These are phyloP conservation scores for Sclerospora graminicola DNA, from an alignment of 352 stramenopile species.

Conservation along the genomic window DNA sequence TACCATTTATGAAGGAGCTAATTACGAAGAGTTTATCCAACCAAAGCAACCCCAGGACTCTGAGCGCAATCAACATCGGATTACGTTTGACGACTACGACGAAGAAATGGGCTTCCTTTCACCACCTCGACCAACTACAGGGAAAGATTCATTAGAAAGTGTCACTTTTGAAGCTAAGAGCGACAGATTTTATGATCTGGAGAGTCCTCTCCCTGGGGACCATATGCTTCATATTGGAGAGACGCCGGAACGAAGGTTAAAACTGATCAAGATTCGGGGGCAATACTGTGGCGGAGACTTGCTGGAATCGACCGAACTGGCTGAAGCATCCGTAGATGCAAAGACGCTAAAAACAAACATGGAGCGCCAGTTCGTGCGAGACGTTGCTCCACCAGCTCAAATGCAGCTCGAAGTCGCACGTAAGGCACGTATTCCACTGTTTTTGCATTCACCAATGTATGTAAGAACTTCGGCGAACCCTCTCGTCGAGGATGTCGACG, in stretches of 20 bases:
- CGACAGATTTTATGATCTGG: slow-evolving; percentile 41
- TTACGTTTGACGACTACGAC: slow-evolving; percentile 48
- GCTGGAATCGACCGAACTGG: slow-evolving; percentile 12
- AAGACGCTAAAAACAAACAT: slow-evolving; percentile 42
- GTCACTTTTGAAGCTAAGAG: slow-evolving; percentile 43
- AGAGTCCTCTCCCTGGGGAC: slow-evolving; percentile 24
- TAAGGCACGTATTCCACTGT: slow-evolving; percentile 74
- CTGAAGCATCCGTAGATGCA: slow-evolving; percentile 24
- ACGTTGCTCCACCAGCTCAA: slow-evolving; percentile 64
- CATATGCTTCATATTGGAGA: slow-evolving; percentile 21
- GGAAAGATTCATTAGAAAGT: slow-evolving; percentile 32
- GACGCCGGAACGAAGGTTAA: slow-evolving; percentile 7
- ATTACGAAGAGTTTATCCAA: slow-evolving; percentile 21
- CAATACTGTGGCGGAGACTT: slow-evolving; percentile 20
- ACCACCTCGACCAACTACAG: slow-evolving; percentile 15
- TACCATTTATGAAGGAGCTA: slow-evolving; percentile 40
- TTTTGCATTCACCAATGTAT: slow-evolving; percentile 83
- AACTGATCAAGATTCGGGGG: slow-evolving; percentile 14
- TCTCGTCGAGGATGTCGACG: slow-evolving; percentile 39
- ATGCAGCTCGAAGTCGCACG: slow-evolving; percentile 81
- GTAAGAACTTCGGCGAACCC: slow-evolving; percentile 54
- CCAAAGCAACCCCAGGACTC: slow-evolving; percentile 29
- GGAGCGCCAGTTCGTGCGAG: slow-evolving; percentile 60
- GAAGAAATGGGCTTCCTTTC: slow-evolving; percentile 39
- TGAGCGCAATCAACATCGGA: slow-evolving; percentile 42